Conservation (phyloP, 176 grass and related monocot genomes). For the Neostapfia colusana region DNA sequence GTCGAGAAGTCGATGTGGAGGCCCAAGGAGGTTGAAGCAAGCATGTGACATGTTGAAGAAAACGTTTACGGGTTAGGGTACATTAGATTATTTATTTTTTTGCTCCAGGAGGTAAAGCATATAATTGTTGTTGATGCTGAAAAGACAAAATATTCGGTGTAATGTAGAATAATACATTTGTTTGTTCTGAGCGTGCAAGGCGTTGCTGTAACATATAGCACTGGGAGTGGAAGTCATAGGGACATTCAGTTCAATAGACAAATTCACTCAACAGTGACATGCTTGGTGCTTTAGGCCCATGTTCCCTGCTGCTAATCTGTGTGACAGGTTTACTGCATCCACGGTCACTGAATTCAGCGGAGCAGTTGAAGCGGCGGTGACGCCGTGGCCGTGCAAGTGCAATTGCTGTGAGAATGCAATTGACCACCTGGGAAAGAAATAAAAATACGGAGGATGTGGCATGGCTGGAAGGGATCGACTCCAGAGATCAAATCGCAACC, state of each 20-base stretch:
- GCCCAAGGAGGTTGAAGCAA: constrained; percentile 57
- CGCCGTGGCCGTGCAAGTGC: neutral
- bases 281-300: neutral
- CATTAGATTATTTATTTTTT: constrained; percentile 56
- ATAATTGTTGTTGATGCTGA: constrained; percentile 41
- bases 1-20: constrained; percentile 82
- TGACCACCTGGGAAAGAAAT: neutral
- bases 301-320: neutral
- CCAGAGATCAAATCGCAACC: neutral
- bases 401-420: neutral
- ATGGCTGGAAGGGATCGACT: constrained; percentile 20
- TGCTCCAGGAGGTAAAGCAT: constrained; percentile 36
- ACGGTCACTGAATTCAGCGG: constrained; percentile 23
- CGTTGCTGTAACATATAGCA: constrained; percentile 22
- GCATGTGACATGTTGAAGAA: constrained; percentile 36
- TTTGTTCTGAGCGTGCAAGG: constrained; percentile 13
- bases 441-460: neutral
- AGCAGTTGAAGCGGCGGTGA: neutral
- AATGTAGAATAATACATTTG: constrained; percentile 46
- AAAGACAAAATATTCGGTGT: constrained; percentile 39
- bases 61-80: constrained; percentile 26
- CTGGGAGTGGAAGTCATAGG: constrained; percentile 20
- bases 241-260: neutral
- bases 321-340: too few species aligned
- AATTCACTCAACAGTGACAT: neutral